These are phyloP conservation scores for Phialemonium atrogriseum DNA, from an alignment of 2,329 filamentous ascomycete species.

Conservation along the genomic window DNA sequence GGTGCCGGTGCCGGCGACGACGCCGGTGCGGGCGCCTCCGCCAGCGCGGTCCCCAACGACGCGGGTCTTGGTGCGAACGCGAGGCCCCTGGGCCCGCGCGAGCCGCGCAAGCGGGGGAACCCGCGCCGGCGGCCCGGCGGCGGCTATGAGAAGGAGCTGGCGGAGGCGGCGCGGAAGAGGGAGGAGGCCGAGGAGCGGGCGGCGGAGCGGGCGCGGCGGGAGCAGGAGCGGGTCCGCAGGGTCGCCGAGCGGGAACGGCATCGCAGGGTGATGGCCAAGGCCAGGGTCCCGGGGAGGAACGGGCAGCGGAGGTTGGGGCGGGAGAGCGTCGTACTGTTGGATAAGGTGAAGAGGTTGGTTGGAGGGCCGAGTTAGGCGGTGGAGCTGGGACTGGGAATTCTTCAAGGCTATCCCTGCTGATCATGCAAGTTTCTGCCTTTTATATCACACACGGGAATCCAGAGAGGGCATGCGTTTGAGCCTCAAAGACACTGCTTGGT, in stretches of 20 bases:
- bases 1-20: constrained; percentile 5
- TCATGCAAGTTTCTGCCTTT: too few species aligned
- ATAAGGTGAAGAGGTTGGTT: constrained; percentile 69
- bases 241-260: constrained; percentile 57
- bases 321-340: constrained; percentile 69
- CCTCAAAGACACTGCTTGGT: too few species aligned
- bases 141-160: constrained; percentile 59
- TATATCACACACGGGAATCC: too few species aligned
- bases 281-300: constrained; percentile 52
- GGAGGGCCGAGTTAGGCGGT: constrained; percentile 20
- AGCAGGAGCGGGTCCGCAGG: constrained; percentile 57
- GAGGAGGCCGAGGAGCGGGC: constrained; percentile 32
- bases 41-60: too few species aligned
- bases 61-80: too few species aligned
- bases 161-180: constrained; percentile 34
- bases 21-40: too few species aligned
- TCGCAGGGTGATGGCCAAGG: constrained; percentile 63
- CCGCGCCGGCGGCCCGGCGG: constrained; percentile 38
- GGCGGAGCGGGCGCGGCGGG: constrained; percentile 34
- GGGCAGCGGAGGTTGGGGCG: constrained; percentile 74
- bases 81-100: too few species aligned
- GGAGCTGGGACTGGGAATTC: too few species aligned
- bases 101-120: too few species aligned
- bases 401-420: too few species aligned
- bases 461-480: too few species aligned